Percentiles rank a stretch among this genome's conserved stretches.
phyloP scores from a whole-genome alignment of 257 asterid species.

The Cynanchum wilfordii region DNA sequence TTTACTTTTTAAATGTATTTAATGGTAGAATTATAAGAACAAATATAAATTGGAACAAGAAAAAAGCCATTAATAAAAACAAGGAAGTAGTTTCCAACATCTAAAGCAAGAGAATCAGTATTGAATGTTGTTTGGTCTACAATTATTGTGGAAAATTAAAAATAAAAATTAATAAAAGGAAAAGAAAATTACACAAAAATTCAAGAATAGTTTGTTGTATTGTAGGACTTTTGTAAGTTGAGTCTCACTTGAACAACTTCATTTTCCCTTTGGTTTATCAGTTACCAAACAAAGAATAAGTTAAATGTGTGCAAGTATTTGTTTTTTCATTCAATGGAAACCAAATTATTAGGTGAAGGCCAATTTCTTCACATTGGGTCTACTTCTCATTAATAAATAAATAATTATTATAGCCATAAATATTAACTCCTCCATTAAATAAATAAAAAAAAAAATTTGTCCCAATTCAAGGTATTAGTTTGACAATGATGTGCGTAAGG shows the following conservation, averaged over 20 bases:
- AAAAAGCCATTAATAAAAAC: neutral
- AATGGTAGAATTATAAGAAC: too few species aligned
- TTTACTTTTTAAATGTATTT: too few species aligned
- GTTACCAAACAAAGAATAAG: neutral
- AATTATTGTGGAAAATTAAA: neutral
- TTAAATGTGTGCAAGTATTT: too few species aligned
- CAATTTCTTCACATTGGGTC: conserved; percentile 2
- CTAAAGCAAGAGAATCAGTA: neutral
- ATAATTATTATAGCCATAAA: neutral
- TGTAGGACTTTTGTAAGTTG: neutral
- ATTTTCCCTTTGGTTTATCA: neutral
- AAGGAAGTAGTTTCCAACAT: neutral
- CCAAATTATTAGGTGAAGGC: conserved; percentile 11
- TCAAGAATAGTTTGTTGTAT: neutral
- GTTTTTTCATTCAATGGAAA: neutral
- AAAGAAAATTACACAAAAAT: neutral
- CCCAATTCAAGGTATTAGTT: too few species aligned
- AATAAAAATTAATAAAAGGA: neutral
- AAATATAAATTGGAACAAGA: too few species aligned
- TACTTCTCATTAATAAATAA: conserved; percentile 1
- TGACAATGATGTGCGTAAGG: too few species aligned
- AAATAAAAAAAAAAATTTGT: too few species aligned
- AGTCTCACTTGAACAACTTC: neutral
- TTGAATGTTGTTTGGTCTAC: neutral
- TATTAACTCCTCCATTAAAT: neutral